Percentiles rank a stretch among this genome's conserved stretches.
Conservation (phyloP, 768 basidiomycete genomes). For the Strobilomyces dryophilus region DNA sequence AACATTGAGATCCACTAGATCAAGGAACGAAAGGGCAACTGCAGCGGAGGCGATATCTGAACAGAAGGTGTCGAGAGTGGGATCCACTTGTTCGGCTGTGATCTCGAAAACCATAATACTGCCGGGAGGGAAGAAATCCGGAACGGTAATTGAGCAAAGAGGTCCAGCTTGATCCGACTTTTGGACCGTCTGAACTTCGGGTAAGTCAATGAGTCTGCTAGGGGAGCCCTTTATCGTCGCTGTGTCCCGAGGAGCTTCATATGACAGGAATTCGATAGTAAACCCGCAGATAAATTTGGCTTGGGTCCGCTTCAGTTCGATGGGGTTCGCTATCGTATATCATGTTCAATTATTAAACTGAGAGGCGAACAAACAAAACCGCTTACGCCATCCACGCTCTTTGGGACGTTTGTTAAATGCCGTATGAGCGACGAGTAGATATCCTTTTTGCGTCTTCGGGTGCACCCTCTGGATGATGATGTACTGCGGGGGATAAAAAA, state of each 20-base stretch:
- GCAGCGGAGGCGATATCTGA: slow-evolving; percentile 64
- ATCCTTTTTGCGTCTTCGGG: slow-evolving; percentile 86
- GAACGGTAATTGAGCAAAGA: slow-evolving; percentile 76
- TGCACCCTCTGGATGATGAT: slow-evolving; percentile 92
- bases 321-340: slow-evolving; percentile 60
- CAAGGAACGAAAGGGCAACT: slow-evolving; percentile 67
- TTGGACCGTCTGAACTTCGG: slow-evolving; percentile 52
- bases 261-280: slow-evolving; percentile 62
- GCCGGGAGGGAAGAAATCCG: slow-evolving; percentile 92
- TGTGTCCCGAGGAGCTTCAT: slow-evolving; percentile 47
- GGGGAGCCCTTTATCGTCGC: slow-evolving; percentile 68
- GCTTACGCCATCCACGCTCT: slow-evolving; percentile 76
- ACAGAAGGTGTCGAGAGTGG: slow-evolving; percentile 71
- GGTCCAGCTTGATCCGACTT: slow-evolving; percentile 64
- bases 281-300: slow-evolving; percentile 82
- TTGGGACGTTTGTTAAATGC: slow-evolving; percentile 83
- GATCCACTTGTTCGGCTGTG: slow-evolving; percentile 68
- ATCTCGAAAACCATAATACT: slow-evolving; percentile 93
- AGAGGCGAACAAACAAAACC: background rate
- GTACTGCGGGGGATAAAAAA: slow-evolving; percentile 52
- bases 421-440: slow-evolving; percentile 87
- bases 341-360: background rate
- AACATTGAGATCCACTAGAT: slow-evolving; percentile 86
- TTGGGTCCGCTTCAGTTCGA: slow-evolving; percentile 76
- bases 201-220: slow-evolving; percentile 60